Conservation (phyloP, 2,329 filamentous ascomycete species). For the Albophoma yamanashiensis region DNA sequence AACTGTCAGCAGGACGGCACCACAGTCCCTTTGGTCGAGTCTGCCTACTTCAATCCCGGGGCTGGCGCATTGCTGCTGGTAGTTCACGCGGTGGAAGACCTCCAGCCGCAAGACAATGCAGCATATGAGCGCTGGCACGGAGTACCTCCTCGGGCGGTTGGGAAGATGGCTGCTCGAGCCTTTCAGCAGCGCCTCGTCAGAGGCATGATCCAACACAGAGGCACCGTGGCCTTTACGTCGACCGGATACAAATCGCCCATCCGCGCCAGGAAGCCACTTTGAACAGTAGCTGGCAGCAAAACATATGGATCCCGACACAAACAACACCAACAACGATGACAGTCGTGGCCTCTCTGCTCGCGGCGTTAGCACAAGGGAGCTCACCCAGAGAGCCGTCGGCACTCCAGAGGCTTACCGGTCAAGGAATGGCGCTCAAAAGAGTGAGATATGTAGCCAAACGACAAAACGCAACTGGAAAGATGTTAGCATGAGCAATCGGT, state of each 20-base stretch:
- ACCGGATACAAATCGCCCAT: conserved; percentile 31
- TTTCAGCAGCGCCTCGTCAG: conserved; percentile 19
- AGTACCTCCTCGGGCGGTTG: conserved; percentile 34
- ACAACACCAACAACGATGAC: conserved; percentile 34
- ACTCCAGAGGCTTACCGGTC: conserved; percentile 24
- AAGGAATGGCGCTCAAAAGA: conserved; percentile 37
- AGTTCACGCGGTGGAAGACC: conserved; percentile 32
- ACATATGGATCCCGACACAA: conserved; percentile 31
- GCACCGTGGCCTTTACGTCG: conserved; percentile 7
- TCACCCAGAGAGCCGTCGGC: not conserved
- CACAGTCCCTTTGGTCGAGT: not conserved
- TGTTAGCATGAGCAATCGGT: not conserved
- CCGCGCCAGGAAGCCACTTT: conserved; percentile 34
- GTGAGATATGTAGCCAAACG: conserved; percentile 36
- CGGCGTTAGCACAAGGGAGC: not conserved
- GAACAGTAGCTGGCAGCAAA: conserved; percentile 30
- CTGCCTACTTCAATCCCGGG: conserved; percentile 35
- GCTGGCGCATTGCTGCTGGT: conserved; percentile 38
- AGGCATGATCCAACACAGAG: conserved; percentile 7
- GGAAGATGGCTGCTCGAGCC: conserved; percentile 25
- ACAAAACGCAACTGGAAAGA: conserved; percentile 28
- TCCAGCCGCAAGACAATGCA: conserved; percentile 37
- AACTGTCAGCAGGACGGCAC: not conserved
- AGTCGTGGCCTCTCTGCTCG: conserved; percentile 36
- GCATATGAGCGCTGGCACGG: conserved; percentile 30